Conservation (phyloP, 225 moss, liverwort and hornwort genomes). For the Rhytidiadelphus loreus region DNA sequence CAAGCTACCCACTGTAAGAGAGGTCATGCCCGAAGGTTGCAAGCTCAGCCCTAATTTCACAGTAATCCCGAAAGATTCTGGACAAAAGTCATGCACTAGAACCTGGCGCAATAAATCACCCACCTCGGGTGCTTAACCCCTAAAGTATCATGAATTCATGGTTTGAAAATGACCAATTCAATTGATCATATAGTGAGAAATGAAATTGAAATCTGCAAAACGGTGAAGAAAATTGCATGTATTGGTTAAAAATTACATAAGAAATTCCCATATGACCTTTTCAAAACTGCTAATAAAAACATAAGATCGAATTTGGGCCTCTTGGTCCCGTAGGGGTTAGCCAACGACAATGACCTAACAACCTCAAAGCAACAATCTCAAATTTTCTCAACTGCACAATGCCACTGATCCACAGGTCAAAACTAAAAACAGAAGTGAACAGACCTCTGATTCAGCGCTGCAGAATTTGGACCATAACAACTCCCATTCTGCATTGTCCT, state of each 20-base stretch:
- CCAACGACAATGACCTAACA: neutral
- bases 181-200: neutral
- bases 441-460: slow-evolving; percentile 9
- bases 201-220: neutral
- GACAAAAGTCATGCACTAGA: neutral
- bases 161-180: neutral
- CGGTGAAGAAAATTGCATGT: neutral
- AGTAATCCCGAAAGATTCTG: neutral
- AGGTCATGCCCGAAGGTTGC: neutral
- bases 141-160: neutral
- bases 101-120: neutral
- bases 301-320: neutral
- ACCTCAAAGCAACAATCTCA: neutral
- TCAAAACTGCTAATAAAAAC: neutral
- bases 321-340: neutral
- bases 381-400: neutral
- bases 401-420: neutral
- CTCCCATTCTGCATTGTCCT: neutral
- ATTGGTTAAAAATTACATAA: neutral
- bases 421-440: neutral
- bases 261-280: neutral
- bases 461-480: neutral
- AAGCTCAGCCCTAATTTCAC: slow-evolving; percentile 6
- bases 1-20: neutral
- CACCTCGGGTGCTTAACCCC: neutral